These are phyloP conservation scores for Diaporthe australafricana DNA, from an alignment of 2,329 filamentous ascomycete species.

Conservation along the genomic window DNA sequence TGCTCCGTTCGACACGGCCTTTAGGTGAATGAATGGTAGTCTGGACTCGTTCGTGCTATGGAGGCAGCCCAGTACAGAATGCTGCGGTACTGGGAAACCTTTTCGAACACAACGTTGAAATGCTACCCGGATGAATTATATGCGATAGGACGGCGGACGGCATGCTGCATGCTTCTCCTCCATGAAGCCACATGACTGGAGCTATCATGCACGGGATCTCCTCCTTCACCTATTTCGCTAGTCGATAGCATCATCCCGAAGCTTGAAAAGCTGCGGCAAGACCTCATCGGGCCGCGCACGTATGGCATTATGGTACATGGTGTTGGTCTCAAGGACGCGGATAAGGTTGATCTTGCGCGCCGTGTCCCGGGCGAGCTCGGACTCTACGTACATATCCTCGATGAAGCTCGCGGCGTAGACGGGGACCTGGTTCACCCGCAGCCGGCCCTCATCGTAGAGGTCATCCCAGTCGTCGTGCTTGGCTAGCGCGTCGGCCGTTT, in stretches of 20 bases:
- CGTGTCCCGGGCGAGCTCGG: constrained; percentile 70
- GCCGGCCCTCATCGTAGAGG: constrained; percentile 71
- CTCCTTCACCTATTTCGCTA: constrained; percentile 43
- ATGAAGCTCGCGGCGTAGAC: constrained; percentile 75
- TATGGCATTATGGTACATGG: constrained; percentile 83
- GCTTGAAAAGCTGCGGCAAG: constrained; percentile 77
- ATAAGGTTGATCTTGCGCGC: constrained; percentile 78
- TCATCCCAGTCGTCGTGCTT: constrained; percentile 68
- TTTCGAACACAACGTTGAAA: no score
- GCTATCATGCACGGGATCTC: background rate
- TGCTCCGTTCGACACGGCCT: background rate
- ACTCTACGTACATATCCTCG: constrained; percentile 82
- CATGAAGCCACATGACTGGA: background rate
- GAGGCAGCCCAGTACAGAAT: no score
- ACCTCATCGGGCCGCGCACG: constrained; percentile 80
- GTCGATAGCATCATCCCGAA: constrained; percentile 77
- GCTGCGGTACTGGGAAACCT: no score
- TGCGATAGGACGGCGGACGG: no score
- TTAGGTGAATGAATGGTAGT: no score
- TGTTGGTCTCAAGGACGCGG: constrained; percentile 87
- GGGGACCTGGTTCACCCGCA: constrained; percentile 73
- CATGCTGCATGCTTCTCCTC: no score
- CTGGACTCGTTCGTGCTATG: no score
- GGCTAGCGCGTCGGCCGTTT: constrained; percentile 77
- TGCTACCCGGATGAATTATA: no score